Evolutionary conservation across 345 rosid genomes (phyloP).

Genomic region (Lepidium aucheri): DNA sequence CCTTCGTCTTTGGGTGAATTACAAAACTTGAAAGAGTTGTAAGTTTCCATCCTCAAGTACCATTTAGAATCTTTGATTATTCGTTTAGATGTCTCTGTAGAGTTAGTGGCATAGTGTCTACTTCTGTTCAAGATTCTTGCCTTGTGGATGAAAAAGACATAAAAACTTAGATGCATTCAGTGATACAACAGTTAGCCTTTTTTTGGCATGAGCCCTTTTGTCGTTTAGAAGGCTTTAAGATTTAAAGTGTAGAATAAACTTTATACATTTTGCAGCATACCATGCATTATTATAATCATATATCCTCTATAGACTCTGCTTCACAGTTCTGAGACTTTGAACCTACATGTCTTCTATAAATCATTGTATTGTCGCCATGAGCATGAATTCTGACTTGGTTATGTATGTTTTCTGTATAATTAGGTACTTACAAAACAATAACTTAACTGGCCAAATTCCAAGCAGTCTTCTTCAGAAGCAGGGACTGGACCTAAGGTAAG

Average conservation of each 20-base stretch:
- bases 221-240: conserved; percentile 8
- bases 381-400: not conserved
- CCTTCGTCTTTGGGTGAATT: conserved; percentile 55
- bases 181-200: not conserved
- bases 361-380: not conserved
- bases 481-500: conserved; percentile 54
- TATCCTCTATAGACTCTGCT: not conserved
- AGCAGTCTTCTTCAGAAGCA: conserved; percentile 41
- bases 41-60: conserved; percentile 31
- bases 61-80: not conserved
- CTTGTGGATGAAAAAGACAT: conserved; percentile 11
- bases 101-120: conserved; percentile 12
- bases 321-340: not conserved
- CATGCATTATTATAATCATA: not conserved
- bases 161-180: not conserved
- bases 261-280: not conserved
- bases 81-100: not conserved
- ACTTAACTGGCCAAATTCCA: conserved; percentile 67
- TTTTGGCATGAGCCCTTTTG: conserved; percentile 3
- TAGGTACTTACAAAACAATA: conserved; percentile 88
- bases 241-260: not conserved
- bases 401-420: not conserved
- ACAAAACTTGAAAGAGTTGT: conserved; percentile 54
- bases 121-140: conserved; percentile 22
- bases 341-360: not conserved